Evolutionary conservation across 2,329 filamentous ascomycete genomes (phyloP).

Genomic region (Thielaviopsis euricoi): DNA sequence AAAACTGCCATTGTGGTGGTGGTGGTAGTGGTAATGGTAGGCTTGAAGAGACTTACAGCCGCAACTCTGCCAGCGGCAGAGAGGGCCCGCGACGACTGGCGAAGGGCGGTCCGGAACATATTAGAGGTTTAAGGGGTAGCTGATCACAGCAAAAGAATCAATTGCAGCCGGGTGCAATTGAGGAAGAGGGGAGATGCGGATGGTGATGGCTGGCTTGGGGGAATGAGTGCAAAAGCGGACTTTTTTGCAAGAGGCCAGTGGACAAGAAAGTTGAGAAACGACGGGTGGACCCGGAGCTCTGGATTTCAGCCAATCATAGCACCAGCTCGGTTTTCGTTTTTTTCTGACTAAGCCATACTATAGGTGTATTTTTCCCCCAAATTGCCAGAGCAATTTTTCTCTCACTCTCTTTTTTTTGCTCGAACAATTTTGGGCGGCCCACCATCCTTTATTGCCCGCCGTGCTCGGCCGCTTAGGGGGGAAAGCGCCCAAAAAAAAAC

Average conservation of each 20-base stretch:
- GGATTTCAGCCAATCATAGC: conserved; percentile 10
- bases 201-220: conserved; percentile 13
- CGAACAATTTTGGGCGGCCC: background rate
- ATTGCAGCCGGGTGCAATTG: conserved; percentile 48
- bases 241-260: conserved; percentile 13
- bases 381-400: conserved; percentile 8
- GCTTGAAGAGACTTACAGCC: conserved; percentile 60
- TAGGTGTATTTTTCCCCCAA: background rate
- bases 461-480: conserved; percentile 3
- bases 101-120: conserved; percentile 98
- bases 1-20: background rate
- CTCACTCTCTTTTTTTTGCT: conserved; percentile 1
- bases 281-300: conserved; percentile 12
- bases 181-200: conserved; percentile 21
- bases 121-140: conserved; percentile 19
- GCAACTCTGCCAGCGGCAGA: conserved; percentile 82
- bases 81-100: conserved; percentile 90
- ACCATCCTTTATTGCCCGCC: conserved; percentile 3
- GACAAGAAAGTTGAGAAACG: conserved; percentile 12
- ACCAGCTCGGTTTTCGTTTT: conserved; percentile 9
- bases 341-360: conserved; percentile 7
- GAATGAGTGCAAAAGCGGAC: conserved; percentile 14
- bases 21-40: background rate
- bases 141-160: conserved; percentile 31
- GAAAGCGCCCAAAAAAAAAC: background rate